These are phyloP conservation scores for Gnomoniopsis smithogilvyi DNA, from an alignment of 2,329 filamentous ascomycete species.

Conservation along the genomic window DNA sequence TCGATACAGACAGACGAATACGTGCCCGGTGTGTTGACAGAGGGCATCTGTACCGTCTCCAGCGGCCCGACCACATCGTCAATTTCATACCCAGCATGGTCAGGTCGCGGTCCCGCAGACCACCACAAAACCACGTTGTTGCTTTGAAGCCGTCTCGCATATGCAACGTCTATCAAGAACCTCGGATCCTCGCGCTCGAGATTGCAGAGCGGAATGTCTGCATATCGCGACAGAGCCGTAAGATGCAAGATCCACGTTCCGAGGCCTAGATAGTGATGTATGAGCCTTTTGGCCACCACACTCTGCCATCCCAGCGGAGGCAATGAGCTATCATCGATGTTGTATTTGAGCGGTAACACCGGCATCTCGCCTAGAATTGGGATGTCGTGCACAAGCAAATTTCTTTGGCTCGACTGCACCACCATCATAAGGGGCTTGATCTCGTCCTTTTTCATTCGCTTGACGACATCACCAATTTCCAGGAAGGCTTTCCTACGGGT, in stretches of 20 bases:
- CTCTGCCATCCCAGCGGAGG: constrained; percentile 93
- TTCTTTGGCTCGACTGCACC: constrained; percentile 83
- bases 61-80: constrained; percentile 83
- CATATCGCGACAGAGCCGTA: constrained; percentile 83
- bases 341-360: constrained; percentile 74
- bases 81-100: constrained; percentile 93
- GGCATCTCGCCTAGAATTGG: constrained; percentile 82
- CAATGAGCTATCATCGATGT: constrained; percentile 79
- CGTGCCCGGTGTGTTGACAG: constrained; percentile 87
- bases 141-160: constrained; percentile 82
- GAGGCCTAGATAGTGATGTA: constrained; percentile 89
- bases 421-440: constrained; percentile 76
- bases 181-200: constrained; percentile 90
- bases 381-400: constrained; percentile 78
- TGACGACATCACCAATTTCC: constrained; percentile 82
- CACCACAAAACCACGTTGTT: constrained; percentile 97
- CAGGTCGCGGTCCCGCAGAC: constrained; percentile 81
- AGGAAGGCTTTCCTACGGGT: constrained; percentile 86
- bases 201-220: constrained; percentile 92
- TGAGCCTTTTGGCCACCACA: constrained; percentile 79
- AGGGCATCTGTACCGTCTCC: constrained; percentile 87
- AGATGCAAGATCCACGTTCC: constrained; percentile 89
- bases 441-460: constrained; percentile 87
- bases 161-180: constrained; percentile 94
- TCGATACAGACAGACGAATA: constrained; percentile 97